A percentile compares a stretch with the other conserved stretches of the same genome.
These are phyloP conservation scores for Kodamaea neixiangensis DNA, from an alignment of 805 yeast genomes.

Conservation along the genomic window DNA sequence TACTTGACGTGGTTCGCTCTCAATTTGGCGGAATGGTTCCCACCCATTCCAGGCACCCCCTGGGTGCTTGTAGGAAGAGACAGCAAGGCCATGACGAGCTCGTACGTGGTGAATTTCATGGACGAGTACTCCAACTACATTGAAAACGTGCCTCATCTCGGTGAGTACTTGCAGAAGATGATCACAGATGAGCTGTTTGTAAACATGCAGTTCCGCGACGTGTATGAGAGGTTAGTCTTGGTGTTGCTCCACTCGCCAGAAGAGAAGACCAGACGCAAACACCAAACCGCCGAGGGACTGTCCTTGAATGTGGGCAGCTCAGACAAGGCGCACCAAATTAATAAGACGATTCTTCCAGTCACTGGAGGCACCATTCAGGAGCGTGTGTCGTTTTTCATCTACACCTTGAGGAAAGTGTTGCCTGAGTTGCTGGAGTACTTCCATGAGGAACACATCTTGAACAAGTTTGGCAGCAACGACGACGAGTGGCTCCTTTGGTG, in stretches of 20 bases:
- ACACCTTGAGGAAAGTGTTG: slow-evolving; percentile 57
- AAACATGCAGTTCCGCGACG: slow-evolving; percentile 59
- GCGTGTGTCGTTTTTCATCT: slow-evolving; percentile 66
- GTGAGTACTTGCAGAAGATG: slow-evolving; percentile 22
- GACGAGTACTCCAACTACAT: slow-evolving; percentile 43
- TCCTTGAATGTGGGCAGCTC: neutral
- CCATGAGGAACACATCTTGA: slow-evolving; percentile 76
- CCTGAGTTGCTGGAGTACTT: slow-evolving; percentile 79
- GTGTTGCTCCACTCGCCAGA: slow-evolving; percentile 77
- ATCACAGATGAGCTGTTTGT: slow-evolving; percentile 29
- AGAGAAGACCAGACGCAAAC: slow-evolving; percentile 24
- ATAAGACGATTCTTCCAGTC: slow-evolving; percentile 45
- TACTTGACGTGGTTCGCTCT: slow-evolving; percentile 88
- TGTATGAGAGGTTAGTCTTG: slow-evolving; percentile 73
- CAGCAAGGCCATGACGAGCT: slow-evolving; percentile 24
- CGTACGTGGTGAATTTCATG: slow-evolving; percentile 33
- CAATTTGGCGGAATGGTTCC: slow-evolving; percentile 87
- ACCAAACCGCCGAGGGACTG: neutral
- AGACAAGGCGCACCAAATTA: slow-evolving; percentile 19
- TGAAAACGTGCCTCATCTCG: slow-evolving; percentile 29
- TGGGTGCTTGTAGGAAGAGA: slow-evolving; percentile 61
- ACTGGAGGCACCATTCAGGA: slow-evolving; percentile 69
- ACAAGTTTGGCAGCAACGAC: slow-evolving; percentile 55
- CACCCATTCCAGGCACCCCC: slow-evolving; percentile 56
- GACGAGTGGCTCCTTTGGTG: slow-evolving; percentile 95